phyloP scores from a whole-genome alignment of 2,329 filamentous ascomycete genomes.

The Rhexocercosporidium sp. region DNA sequence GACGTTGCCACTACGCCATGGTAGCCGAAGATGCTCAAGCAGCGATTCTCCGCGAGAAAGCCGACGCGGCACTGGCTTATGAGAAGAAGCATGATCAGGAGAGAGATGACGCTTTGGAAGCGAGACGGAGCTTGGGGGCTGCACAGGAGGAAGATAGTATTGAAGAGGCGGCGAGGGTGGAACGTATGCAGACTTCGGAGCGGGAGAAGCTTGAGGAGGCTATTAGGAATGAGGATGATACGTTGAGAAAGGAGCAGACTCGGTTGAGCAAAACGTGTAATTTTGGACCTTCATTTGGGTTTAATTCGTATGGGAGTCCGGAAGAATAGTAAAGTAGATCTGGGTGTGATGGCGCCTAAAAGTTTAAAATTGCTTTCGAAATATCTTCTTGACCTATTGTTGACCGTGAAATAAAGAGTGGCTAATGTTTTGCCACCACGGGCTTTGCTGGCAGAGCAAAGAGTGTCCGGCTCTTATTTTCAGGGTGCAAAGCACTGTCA shows the following conservation, averaged over 20 bases:
- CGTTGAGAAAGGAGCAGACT: conserved; percentile 20
- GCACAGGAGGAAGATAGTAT: conserved; percentile 8
- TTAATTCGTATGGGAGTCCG: not conserved
- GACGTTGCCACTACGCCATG: conserved; percentile 42
- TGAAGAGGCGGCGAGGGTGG: conserved; percentile 14
- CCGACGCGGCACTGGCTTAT: conserved; percentile 39
- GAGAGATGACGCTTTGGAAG: conserved; percentile 9
- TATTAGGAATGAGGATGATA: conserved; percentile 25
- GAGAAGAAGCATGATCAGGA: conserved; percentile 31
- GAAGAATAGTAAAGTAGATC: not conserved
- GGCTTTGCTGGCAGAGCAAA: no score
- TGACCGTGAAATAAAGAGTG: no score
- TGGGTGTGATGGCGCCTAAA: not conserved
- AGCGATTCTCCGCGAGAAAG: conserved; percentile 34
- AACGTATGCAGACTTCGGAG: conserved; percentile 12
- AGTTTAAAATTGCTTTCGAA: not conserved
- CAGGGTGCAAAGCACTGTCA: not conserved
- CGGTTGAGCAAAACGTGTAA: conserved; percentile 20
- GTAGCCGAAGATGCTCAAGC: conserved; percentile 37
- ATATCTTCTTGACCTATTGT: no score
- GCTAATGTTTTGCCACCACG: no score
- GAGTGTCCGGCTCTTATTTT: not conserved
- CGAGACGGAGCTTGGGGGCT: conserved; percentile 1
- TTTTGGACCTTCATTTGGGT: conserved; percentile 34
- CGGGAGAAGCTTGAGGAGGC: conserved; percentile 31